Conservation (phyloP, 495 filamentous ascomycete species). For the Penicillium flavigenum region DNA sequence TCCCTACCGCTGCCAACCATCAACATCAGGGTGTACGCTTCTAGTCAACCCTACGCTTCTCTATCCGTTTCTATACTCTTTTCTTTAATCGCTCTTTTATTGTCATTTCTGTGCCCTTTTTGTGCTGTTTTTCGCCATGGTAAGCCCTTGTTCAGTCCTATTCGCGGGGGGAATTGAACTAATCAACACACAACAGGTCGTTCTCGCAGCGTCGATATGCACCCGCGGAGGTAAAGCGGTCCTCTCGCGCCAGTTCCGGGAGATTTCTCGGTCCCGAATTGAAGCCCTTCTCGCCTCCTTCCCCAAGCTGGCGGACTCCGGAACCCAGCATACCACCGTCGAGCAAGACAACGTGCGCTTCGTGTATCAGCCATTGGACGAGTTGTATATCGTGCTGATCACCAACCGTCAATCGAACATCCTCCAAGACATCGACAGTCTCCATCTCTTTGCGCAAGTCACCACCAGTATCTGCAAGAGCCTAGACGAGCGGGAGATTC, state of each 20-base stretch:
- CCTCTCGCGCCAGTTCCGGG: conserved; percentile 91
- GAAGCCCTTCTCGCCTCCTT: conserved; percentile 95
- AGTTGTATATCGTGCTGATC: conserved; percentile 98
- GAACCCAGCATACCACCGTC: conserved; percentile 94
- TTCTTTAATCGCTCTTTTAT: conserved; percentile 13
- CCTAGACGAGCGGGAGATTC: conserved; percentile 90
- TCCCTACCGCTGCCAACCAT: conserved; percentile 34
- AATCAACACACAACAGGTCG: conserved; percentile 63
- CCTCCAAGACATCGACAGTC: conserved; percentile 95
- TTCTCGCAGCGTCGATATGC: conserved; percentile 98
- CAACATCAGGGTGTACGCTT: conserved; percentile 26
- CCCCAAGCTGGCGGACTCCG: conserved; percentile 91
- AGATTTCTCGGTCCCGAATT: conserved; percentile 92
- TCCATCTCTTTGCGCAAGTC: conserved; percentile 96
- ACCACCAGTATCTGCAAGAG: conserved; percentile 94
- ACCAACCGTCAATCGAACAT: conserved; percentile 99
- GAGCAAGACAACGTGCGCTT: conserved; percentile 99
- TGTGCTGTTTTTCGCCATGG: conserved; percentile 24
- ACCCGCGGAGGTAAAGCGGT: conserved; percentile 97
- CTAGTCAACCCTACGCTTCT: conserved; percentile 6
- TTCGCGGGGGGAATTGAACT: conserved; percentile 19
- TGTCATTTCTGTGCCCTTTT: conserved; percentile 2
- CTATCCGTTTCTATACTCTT: conserved; percentile 12
- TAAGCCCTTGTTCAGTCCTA: conserved; percentile 3
- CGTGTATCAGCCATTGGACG: conserved; percentile 97